Evolutionary conservation across 768 basidiomycete species (phyloP).

Genomic region (Amylocystis lapponica): DNA sequence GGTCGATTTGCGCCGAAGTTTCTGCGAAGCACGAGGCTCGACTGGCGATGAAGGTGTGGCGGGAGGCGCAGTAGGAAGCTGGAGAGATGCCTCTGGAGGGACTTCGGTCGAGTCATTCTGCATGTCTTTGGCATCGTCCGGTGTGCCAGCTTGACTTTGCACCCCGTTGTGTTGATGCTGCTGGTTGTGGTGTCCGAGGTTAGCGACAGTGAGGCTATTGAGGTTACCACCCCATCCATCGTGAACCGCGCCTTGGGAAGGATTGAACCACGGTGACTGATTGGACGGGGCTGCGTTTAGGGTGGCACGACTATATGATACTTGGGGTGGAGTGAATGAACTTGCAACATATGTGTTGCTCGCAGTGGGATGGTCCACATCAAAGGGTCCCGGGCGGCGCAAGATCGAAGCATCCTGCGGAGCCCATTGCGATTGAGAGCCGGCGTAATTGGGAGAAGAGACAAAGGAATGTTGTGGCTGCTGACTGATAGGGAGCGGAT

Average conservation of each 20-base stretch:
- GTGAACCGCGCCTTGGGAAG: constrained; percentile 40
- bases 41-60: constrained; percentile 3
- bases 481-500: constrained; percentile 6
- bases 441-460: constrained; percentile 7
- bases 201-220: constrained; percentile 50
- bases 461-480: constrained; percentile 15
- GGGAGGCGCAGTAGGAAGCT: constrained; percentile 3
- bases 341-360: constrained; percentile 28
- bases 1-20: constrained; percentile 12
- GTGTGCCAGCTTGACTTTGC: background rate
- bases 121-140: constrained; percentile 1
- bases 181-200: constrained; percentile 55
- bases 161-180: constrained; percentile 36
- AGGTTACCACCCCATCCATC: constrained; percentile 45
- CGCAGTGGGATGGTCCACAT: constrained; percentile 36
- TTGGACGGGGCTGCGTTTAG: constrained; percentile 25
- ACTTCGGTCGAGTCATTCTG: no score
- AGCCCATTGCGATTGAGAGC: constrained; percentile 16
- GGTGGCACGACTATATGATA: constrained; percentile 8
- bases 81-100: no score
- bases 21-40: constrained; percentile 6
- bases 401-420: constrained; percentile 9
- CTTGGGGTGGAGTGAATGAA: constrained; percentile 15
- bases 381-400: constrained; percentile 37
- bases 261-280: constrained; percentile 50